Base-by-base conservation (phyloP, 345 rosid species). In the Leavenworthia alabamica region DNA sequence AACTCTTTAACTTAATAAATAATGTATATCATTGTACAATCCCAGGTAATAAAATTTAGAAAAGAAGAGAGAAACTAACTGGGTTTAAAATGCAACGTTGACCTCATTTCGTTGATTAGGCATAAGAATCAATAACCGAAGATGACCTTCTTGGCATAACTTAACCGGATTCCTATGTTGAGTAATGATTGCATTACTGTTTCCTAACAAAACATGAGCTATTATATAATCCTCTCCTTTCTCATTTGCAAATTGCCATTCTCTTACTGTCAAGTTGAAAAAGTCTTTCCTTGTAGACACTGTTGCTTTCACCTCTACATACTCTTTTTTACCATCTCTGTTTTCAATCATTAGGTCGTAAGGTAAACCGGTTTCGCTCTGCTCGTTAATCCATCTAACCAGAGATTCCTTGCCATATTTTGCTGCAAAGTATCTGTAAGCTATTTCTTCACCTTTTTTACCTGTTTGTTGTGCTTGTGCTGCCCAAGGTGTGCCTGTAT, bases 261-360 rank as follows among this genome's bases (percentile, higher is more conserved):
- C 98, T 55, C 85, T 82, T 23, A 64, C 73, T 14, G 98, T 58
- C 60, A 92, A 80, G 28, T 65, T 60, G 81, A 92, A 92, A 90
- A 87, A 85, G 47, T 92, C 90, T 75, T 86, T 92, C 47, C 77
- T 74, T 1, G 67, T 75, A n/a, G 85, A 84, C 41, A 43, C 78
- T 2, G 98, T 92, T 8, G 98, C 82, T 73, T 92, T 92, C 28
- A 92, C 98, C 77, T 92, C 98, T 9, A 89, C 60, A 58, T 85
- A 89, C 58, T 70, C 76, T 63, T 67, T 60, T 48, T 54, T 75
- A 61, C 75, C 81, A 44, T 62, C 79, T 33, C 29, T 13, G 55
- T 20, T 44, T 51, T 66, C 72, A 3, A 82, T 55, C 43, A 82
- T 41, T 31, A 92, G 75, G 73, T 92, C 96, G 33, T 83, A 92